Conservation (phyloP, 192 early-diverging fungal genomes). For the Umbelopsis vinacea region DNA sequence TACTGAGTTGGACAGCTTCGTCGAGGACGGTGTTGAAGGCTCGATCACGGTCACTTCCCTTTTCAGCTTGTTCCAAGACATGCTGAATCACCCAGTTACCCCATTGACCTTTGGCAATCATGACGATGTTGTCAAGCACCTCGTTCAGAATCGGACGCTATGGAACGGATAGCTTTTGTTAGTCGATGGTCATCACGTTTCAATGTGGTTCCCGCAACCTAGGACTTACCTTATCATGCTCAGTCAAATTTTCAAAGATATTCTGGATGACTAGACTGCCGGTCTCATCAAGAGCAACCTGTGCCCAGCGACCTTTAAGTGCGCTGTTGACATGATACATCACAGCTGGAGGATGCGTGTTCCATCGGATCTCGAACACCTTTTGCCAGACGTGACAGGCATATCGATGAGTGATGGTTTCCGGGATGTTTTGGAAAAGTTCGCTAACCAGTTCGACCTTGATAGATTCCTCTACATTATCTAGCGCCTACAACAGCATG, state of each 20-base stretch:
- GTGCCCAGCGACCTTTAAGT: slow-evolving; percentile 63
- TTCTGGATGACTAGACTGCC: slow-evolving; percentile 78
- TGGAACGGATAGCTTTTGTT: neutral
- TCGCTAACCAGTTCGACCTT: slow-evolving; percentile 63
- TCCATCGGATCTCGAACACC: slow-evolving; percentile 75
- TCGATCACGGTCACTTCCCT: slow-evolving; percentile 55
- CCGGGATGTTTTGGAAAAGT: slow-evolving; percentile 62
- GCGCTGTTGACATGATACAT: slow-evolving; percentile 65
- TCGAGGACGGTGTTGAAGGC: slow-evolving; percentile 52
- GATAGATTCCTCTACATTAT: slow-evolving; percentile 65
- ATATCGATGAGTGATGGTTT: slow-evolving; percentile 76
- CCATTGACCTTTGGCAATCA: slow-evolving; percentile 78
- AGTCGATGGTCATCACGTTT: neutral
- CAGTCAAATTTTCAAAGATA: slow-evolving; percentile 74
- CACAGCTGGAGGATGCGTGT: slow-evolving; percentile 49
- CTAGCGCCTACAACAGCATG: slow-evolving; percentile 51
- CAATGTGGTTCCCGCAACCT: too few relatives aligned
- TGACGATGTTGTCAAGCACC: slow-evolving; percentile 59
- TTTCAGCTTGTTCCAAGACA: slow-evolving; percentile 64
- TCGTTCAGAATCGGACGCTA: slow-evolving; percentile 65
- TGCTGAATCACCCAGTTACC: slow-evolving; percentile 87
- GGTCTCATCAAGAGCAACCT: slow-evolving; percentile 77
- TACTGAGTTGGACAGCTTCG: slow-evolving; percentile 56
- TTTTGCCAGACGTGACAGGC: slow-evolving; percentile 85
- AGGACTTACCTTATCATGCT: slow-evolving; percentile 59